phyloP scores from a whole-genome alignment of 192 early-diverging fungal species.

The Backusella sp. region DNA sequence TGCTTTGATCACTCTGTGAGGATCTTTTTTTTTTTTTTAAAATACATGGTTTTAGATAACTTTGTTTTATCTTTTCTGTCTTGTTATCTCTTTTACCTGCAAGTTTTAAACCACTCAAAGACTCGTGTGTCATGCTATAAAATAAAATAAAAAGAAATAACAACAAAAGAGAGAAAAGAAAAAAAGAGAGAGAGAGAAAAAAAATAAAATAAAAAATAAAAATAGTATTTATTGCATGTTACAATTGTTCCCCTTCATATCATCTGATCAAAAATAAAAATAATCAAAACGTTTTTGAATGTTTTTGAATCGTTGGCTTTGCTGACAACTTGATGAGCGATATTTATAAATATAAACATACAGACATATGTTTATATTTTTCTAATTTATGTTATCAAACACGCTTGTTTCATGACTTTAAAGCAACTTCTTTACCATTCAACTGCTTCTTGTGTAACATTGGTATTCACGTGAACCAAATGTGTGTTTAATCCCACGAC shows the following conservation, averaged over 20 bases:
- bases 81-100: not conserved
- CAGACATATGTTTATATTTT: not conserved
- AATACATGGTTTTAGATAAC: not conserved
- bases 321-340: not conserved
- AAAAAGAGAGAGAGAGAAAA: not conserved
- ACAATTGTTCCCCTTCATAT: not conserved
- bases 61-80: not conserved
- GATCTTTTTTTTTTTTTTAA: slow-evolving; percentile 1
- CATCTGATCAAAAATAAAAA: slow-evolving; percentile 2
- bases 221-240: not conserved
- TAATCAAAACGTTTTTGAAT: not conserved
- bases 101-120: slow-evolving; percentile 2
- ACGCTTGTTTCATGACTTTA: not conserved
- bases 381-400: not conserved
- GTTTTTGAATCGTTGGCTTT: not conserved
- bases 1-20: slow-evolving; percentile 54
- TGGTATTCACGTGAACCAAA: not conserved
- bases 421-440: not conserved
- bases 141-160: not conserved
- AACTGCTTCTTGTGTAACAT: not conserved
- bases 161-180: not conserved
- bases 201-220: not conserved
- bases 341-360: not conserved
- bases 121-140: not conserved
- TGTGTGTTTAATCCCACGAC: not conserved